Conservation (phyloP, 1,139 yeast species). For the Saccharomyces uvarum region DNA sequence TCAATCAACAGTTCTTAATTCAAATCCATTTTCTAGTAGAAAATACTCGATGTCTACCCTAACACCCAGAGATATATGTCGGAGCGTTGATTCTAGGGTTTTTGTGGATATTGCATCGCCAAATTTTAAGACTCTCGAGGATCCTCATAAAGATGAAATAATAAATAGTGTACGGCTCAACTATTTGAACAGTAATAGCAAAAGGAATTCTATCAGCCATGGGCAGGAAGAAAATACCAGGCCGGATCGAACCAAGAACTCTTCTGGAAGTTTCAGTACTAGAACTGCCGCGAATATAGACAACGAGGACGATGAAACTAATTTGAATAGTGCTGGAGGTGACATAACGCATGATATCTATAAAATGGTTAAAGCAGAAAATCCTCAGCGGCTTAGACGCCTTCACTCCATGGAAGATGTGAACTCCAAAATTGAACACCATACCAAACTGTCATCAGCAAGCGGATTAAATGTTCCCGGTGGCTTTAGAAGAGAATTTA, state of each 20-base stretch:
- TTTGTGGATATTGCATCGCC: slow-evolving; percentile 31
- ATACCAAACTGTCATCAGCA: slow-evolving; percentile 55
- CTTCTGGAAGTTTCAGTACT: slow-evolving; percentile 3
- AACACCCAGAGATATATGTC: neutral
- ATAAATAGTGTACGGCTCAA: slow-evolving; percentile 24
- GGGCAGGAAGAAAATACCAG: neutral
- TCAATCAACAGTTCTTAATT: neutral
- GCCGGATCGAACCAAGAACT: slow-evolving; percentile 1
- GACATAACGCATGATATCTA: slow-evolving; percentile 62
- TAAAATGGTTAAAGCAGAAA: slow-evolving; percentile 22
- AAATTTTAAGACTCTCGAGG: slow-evolving; percentile 24
- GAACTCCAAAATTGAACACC: slow-evolving; percentile 15
- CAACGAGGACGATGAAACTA: slow-evolving; percentile 5
- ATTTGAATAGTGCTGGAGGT: slow-evolving; percentile 47
- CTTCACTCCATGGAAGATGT: slow-evolving; percentile 30
- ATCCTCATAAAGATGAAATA: slow-evolving; percentile 22
- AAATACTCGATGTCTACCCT: slow-evolving; percentile 6
- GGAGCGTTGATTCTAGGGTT: slow-evolving; percentile 16
- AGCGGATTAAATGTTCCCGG: slow-evolving; percentile 70
- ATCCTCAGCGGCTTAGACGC: slow-evolving; percentile 12
- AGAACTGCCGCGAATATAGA: neutral
- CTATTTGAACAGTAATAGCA: slow-evolving; percentile 15
- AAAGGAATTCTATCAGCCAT: slow-evolving; percentile 2
- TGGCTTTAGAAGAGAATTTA: slow-evolving; percentile 65
- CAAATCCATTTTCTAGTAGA: slow-evolving; percentile 5